Evolutionary conservation across 208 protist genomes (phyloP).

Genomic region (Trypanosoma conorhini): DNA sequence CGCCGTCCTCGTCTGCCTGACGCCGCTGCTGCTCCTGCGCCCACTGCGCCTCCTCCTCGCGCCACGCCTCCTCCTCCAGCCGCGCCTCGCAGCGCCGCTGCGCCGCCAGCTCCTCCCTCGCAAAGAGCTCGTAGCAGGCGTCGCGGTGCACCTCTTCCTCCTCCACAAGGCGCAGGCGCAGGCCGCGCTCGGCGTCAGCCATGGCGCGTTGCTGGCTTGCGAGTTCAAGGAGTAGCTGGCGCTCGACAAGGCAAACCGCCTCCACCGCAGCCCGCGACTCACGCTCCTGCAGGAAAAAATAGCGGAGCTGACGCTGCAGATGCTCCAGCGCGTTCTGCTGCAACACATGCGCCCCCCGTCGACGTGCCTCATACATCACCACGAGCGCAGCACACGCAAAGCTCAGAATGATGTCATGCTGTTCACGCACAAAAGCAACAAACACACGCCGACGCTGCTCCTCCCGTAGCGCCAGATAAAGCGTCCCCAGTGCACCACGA

Average conservation of each 20-base stretch:
- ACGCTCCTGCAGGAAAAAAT: conserved; percentile 41
- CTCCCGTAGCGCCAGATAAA: conserved; percentile 48
- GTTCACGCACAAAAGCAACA: conserved; percentile 42
- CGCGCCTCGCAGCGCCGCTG: conserved; percentile 24
- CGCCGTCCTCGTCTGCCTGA: background rate
- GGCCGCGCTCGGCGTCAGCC: conserved; percentile 1
- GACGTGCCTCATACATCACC: conserved; percentile 16
- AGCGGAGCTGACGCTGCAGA: conserved; percentile 24
- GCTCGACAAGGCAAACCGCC: conserved; percentile 20
- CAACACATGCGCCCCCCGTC: conserved; percentile 17
- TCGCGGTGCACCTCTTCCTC: conserved; percentile 29
- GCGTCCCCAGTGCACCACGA: conserved; percentile 20
- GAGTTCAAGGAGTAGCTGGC: background rate
- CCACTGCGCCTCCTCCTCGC: conserved; percentile 40
- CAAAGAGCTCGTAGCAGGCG: conserved; percentile 30
- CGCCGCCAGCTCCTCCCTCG: conserved; percentile 25
- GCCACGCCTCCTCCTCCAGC: conserved; percentile 43
- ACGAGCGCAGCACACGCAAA: conserved; percentile 27
- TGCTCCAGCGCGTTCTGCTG: conserved; percentile 31
- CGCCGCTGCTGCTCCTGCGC: conserved; percentile 2
- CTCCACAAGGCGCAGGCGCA: background rate
- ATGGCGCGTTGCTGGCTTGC: background rate
- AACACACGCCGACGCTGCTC: conserved; percentile 48
- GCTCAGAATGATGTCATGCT: conserved; percentile 53
- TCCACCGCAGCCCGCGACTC: conserved; percentile 47